Evolutionary conservation across 352 stramenopile species (phyloP).

Genomic region (Globisporangium carolinianum): DNA sequence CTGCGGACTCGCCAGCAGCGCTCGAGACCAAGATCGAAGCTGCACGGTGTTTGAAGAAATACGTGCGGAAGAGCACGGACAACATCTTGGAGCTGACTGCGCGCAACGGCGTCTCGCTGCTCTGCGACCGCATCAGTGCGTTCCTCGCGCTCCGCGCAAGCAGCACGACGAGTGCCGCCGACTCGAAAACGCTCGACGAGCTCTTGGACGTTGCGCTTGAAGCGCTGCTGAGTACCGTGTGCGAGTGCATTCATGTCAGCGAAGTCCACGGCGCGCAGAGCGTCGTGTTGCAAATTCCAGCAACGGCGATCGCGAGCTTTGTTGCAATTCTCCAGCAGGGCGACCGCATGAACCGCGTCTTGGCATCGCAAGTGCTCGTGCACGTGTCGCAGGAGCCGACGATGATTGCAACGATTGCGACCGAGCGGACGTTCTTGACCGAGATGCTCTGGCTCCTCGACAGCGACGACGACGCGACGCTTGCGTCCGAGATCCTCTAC

Average conservation of each 20-base stretch:
- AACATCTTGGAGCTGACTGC: conserved; percentile 64
- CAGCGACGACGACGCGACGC: conserved; percentile 57
- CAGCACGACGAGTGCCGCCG: conserved; percentile 3
- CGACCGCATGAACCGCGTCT: conserved; percentile 56
- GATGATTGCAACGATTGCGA: conserved; percentile 40
- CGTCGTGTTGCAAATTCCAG: conserved; percentile 44
- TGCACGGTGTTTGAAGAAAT: conserved; percentile 63
- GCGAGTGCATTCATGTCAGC: conserved; percentile 59
- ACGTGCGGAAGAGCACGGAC: conserved; percentile 60
- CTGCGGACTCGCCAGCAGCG: conserved; percentile 34
- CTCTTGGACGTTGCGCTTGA: conserved; percentile 62
- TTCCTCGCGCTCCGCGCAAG: conserved; percentile 42
- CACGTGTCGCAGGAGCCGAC: conserved; percentile 53
- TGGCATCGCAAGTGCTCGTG: conserved; percentile 66
- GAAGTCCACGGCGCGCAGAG: conserved; percentile 25
- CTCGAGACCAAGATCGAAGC: conserved; percentile 62
- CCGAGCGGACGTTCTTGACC: conserved; percentile 55
- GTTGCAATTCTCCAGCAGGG: conserved; percentile 53
- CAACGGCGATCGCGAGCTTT: conserved; percentile 49
- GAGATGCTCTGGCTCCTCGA: conserved; percentile 71
- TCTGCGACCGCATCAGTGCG: conserved; percentile 48
- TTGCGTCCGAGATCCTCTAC: conserved; percentile 71
- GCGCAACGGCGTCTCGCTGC: conserved; percentile 39
- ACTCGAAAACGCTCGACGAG: conserved; percentile 22
- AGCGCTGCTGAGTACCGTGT: conserved; percentile 68